These are phyloP conservation scores for Camelina sativa DNA, from an alignment of 345 rosid species.

Conservation along the genomic window DNA sequence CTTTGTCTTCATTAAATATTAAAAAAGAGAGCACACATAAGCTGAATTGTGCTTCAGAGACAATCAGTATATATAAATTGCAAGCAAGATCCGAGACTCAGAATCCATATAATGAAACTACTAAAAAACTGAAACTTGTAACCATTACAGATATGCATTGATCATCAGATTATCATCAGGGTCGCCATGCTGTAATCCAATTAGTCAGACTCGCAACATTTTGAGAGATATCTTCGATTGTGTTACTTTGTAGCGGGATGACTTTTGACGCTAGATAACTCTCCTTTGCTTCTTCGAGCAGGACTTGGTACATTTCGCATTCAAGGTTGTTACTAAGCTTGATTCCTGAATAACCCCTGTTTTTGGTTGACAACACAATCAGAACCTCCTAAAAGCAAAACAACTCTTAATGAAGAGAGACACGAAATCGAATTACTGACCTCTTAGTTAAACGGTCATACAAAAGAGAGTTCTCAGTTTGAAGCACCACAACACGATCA, in stretches of 20 bases:
- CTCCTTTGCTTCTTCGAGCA: slow-evolving; percentile 84
- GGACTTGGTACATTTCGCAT: slow-evolving; percentile 77
- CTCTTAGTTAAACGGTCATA: slow-evolving; percentile 82
- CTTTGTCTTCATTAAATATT: background rate
- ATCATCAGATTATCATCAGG: slow-evolving; percentile 25
- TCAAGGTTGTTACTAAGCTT: slow-evolving; percentile 85
- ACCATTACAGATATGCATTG: background rate
- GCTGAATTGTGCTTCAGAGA: slow-evolving; percentile 16
- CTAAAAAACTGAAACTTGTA: slow-evolving; percentile 3
- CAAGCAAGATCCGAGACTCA: background rate
- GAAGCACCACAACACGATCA: slow-evolving; percentile 83
- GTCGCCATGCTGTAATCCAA: slow-evolving; percentile 67
- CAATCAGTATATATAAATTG: background rate
- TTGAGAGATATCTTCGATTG: slow-evolving; percentile 64
- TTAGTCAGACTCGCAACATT: slow-evolving; percentile 63
- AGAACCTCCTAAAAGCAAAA: slow-evolving; percentile 2
- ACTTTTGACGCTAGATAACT: slow-evolving; percentile 73
- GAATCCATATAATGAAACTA: background rate
- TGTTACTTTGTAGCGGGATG: slow-evolving; percentile 60
- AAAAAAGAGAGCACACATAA: slow-evolving; percentile 26
- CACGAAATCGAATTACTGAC: slow-evolving; percentile 42
- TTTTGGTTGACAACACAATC: slow-evolving; percentile 9
- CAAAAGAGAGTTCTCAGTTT: slow-evolving; percentile 71
- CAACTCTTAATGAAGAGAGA: background rate
- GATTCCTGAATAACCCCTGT: slow-evolving; percentile 70